Percentiles rank a stretch among this genome's conserved stretches.
phyloP scores from a whole-genome alignment of 1,284 basidiomycete genomes.

The Sanghuangporus weigelae region DNA sequence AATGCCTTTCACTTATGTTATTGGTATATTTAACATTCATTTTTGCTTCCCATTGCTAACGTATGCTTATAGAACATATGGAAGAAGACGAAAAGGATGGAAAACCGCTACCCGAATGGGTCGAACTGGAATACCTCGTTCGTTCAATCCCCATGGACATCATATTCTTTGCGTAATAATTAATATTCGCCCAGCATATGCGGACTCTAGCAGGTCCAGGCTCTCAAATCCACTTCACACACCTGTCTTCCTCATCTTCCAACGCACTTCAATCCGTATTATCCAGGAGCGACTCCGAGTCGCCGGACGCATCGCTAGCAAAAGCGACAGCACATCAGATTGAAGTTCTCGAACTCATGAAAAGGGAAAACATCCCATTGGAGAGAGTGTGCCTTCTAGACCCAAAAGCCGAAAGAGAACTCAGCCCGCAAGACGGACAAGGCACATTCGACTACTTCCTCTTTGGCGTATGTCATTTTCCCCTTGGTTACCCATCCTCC shows the following conservation, averaged over 20 bases:
- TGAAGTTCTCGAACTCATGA: slow-evolving; percentile 65
- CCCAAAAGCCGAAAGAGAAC: slow-evolving; percentile 67
- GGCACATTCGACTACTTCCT: slow-evolving; percentile 78
- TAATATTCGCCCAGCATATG: slow-evolving; percentile 64
- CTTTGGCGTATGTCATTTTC: slow-evolving; percentile 57
- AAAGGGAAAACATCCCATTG: slow-evolving; percentile 42
- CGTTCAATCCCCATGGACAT: slow-evolving; percentile 24
- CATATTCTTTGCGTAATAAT: slow-evolving; percentile 17
- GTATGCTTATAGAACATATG: slow-evolving; percentile 70
- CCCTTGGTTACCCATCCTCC: slow-evolving; percentile 6
- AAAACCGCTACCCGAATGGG: slow-evolving; percentile 80
- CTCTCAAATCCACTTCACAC: slow-evolving; percentile 75
- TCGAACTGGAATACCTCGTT: slow-evolving; percentile 72
- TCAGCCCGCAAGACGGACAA: slow-evolving; percentile 73
- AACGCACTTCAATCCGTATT: slow-evolving; percentile 49
- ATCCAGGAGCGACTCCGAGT: slow-evolving; percentile 19
- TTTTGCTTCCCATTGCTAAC: neutral
- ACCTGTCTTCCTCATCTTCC: slow-evolving; percentile 69
- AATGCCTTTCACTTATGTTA: slow-evolving; percentile 31
- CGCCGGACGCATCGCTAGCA: slow-evolving; percentile 29
- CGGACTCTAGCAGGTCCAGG: slow-evolving; percentile 63
- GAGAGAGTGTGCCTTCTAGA: slow-evolving; percentile 82
- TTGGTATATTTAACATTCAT: slow-evolving; percentile 26
- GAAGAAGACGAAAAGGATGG: slow-evolving; percentile 83
- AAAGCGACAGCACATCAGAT: slow-evolving; percentile 53